Evolutionary conservation across 2,329 filamentous ascomycete species (phyloP).

Genomic region (Trichoderma sp.): DNA sequence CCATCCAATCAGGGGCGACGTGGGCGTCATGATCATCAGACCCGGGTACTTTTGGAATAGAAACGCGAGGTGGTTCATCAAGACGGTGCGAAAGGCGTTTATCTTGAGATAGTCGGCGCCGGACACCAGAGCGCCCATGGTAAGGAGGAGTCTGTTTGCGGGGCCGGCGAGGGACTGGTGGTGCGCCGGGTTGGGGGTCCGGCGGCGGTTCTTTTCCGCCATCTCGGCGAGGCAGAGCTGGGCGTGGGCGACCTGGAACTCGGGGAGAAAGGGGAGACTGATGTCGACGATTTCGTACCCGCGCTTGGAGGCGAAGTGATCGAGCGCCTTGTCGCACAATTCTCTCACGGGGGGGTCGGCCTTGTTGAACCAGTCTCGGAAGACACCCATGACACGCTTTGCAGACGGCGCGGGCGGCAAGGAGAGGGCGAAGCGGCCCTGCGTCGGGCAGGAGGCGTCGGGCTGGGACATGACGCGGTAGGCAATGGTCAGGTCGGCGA

Average conservation of each 20-base stretch:
- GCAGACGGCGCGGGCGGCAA: constrained; percentile 40
- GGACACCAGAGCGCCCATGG: constrained; percentile 61
- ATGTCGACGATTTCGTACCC: constrained; percentile 58
- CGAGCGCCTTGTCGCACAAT: constrained; percentile 61
- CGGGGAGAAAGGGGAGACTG: constrained; percentile 61
- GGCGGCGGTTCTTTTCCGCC: constrained; percentile 45
- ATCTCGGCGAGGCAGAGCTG: constrained; percentile 75
- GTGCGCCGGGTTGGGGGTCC: constrained; percentile 43
- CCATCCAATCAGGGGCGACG: constrained; percentile 74
- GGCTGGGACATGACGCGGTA: constrained; percentile 78
- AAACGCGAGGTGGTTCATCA: constrained; percentile 75
- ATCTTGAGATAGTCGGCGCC: constrained; percentile 70
- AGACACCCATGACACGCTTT: constrained; percentile 69
- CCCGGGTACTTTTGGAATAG: constrained; percentile 71
- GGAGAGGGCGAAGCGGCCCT: constrained; percentile 62
- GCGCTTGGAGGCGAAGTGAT: constrained; percentile 52
- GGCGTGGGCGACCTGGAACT: constrained; percentile 75
- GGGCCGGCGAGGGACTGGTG: constrained; percentile 59
- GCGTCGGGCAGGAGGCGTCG: constrained; percentile 60
- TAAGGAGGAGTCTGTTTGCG: constrained; percentile 68
- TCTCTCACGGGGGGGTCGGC: constrained; percentile 61
- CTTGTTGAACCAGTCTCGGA: constrained; percentile 49
- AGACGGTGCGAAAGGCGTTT: constrained; percentile 68
- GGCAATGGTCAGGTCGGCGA: constrained; percentile 75
- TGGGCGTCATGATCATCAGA: constrained; percentile 76